These are phyloP conservation scores for Sporothrix brunneoviolacea DNA, from an alignment of 2,329 filamentous ascomycete species.

Conservation along the genomic window DNA sequence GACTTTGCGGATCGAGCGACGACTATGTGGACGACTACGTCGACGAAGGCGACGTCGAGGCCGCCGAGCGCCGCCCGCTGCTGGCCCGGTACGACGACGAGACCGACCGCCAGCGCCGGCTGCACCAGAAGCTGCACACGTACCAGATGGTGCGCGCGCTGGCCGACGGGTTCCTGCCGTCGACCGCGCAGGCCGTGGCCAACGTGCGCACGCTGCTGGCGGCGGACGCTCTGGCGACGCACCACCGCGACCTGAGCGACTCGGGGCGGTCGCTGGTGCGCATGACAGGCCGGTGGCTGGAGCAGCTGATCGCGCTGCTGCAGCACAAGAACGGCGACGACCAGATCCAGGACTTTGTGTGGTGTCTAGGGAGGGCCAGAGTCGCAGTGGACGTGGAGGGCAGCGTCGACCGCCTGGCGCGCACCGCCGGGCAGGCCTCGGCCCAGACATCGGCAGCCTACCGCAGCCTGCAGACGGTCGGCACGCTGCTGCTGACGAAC, in stretches of 20 bases:
- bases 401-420: constrained; percentile 57
- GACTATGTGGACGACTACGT: too few species aligned
- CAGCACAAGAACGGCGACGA: constrained; percentile 76
- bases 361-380: constrained; percentile 69
- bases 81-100: constrained; percentile 79
- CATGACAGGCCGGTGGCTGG: constrained; percentile 65
- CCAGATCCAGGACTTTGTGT: constrained; percentile 86
- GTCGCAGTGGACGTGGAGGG: constrained; percentile 49
- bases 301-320: constrained; percentile 74
- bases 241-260: constrained; percentile 63
- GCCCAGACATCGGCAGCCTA: constrained; percentile 67
- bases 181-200: constrained; percentile 73
- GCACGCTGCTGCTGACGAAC: constrained; percentile 80
- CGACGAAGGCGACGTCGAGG: constrained; percentile 21
- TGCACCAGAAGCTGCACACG: constrained; percentile 85
- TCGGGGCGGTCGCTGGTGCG: constrained; percentile 69
- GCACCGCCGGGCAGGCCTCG: constrained; percentile 53
- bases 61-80: constrained; percentile 56
- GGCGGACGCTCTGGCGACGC: not conserved
- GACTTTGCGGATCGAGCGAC: constrained; percentile 11
- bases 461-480: constrained; percentile 74
- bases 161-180: constrained; percentile 82
- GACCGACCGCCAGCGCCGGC: constrained; percentile 65
- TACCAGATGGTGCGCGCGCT: constrained; percentile 88
- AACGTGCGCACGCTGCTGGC: constrained; percentile 65